These are phyloP conservation scores for Salix exigua DNA, from an alignment of 345 rosid genomes.

Conservation along the genomic window DNA sequence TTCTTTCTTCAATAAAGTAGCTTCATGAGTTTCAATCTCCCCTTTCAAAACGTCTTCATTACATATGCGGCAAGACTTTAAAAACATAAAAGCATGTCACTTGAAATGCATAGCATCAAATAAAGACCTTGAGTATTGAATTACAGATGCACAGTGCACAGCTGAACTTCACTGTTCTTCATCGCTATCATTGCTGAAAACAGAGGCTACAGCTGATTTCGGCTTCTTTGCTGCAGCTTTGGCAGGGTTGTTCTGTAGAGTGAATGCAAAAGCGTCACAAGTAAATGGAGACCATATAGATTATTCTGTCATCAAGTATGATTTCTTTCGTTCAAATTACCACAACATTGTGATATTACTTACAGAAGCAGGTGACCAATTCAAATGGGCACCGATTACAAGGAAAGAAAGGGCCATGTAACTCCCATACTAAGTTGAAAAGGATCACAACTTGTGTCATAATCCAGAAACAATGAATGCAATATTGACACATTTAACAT, in stretches of 20 bases:
- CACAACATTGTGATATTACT: neutral
- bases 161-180: conserved; percentile 43
- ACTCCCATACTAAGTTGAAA: neutral
- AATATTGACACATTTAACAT: neutral
- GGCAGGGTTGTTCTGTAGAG: conserved; percentile 43
- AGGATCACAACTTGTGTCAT: neutral
- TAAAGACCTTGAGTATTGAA: neutral
- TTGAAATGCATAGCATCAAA: neutral
- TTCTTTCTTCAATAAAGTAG: too few relatives aligned
- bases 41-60: neutral
- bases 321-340: neutral
- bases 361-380: neutral
- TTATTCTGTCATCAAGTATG: neutral
- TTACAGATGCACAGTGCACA: neutral
- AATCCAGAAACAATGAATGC: neutral
- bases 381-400: neutral
- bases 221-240: conserved; percentile 58
- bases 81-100: neutral
- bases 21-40: neutral
- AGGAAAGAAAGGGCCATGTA: neutral
- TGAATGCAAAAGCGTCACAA: neutral
- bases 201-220: conserved; percentile 58
- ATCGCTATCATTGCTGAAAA: conserved; percentile 73
- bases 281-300: neutral
- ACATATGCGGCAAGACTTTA: neutral